Percentiles rank a stretch among this genome's conserved stretches.
Evolutionary conservation across 2,329 filamentous ascomycete genomes (phyloP).

Genomic region (Claviceps spartinae): DNA sequence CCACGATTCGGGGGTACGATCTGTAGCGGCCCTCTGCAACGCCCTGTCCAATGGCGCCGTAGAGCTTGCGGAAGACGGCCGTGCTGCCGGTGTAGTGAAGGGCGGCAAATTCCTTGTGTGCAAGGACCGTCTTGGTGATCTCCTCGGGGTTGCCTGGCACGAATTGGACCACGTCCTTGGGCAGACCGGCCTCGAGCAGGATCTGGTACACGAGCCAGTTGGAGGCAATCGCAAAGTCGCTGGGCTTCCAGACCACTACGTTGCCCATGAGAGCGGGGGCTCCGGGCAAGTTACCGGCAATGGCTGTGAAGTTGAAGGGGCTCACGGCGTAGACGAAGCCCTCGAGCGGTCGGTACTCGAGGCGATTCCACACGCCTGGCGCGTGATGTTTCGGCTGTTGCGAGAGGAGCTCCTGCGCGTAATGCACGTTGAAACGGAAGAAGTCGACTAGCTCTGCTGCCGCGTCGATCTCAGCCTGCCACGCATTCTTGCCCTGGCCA

Average conservation of each 20-base stretch:
- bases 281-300: constrained; percentile 73
- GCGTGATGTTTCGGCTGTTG: constrained; percentile 78
- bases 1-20: constrained; percentile 78
- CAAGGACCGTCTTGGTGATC: constrained; percentile 64
- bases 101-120: constrained; percentile 71
- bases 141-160: constrained; percentile 77
- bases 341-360: constrained; percentile 81
- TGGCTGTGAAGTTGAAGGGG: constrained; percentile 96
- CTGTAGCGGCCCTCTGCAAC: constrained; percentile 71
- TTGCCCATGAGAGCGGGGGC: constrained; percentile 84
- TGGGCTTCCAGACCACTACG: constrained; percentile 96
- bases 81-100: constrained; percentile 94
- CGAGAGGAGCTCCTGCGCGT: constrained; percentile 79
- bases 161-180: constrained; percentile 83
- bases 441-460: constrained; percentile 90
- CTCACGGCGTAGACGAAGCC: constrained; percentile 91
- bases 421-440: constrained; percentile 86
- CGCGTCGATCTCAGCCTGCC: constrained; percentile 97
- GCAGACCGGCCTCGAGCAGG: constrained; percentile 79
- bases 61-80: constrained; percentile 76
- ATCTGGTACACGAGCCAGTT: constrained; percentile 88
- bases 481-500: constrained; percentile 95
- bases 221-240: constrained; percentile 72
- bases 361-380: constrained; percentile 77
- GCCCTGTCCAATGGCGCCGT: constrained; percentile 71